Percentiles rank a stretch among this genome's conserved stretches.
phyloP scores from a whole-genome alignment of 352 stramenopile species.

The Elongisporangium prolatum region DNA sequence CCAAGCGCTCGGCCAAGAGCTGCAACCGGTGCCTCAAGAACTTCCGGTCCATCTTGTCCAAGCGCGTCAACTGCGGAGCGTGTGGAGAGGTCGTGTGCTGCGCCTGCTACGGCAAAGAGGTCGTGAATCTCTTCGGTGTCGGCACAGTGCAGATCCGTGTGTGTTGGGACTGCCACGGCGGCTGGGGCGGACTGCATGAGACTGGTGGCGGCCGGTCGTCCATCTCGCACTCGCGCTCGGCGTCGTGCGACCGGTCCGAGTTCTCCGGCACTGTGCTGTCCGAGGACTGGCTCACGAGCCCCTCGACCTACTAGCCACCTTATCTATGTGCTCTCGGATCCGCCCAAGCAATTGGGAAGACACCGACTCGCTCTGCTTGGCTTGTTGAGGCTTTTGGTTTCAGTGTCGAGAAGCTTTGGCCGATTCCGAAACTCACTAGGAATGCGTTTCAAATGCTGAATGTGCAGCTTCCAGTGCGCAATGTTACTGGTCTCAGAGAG shows the following conservation, averaged over 20 bases:
- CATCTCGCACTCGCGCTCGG: background rate
- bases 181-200: background rate
- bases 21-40: slow-evolving; percentile 28
- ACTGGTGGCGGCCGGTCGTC: background rate
- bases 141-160: slow-evolving; percentile 36
- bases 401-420: too few species aligned
- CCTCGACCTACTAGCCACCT: background rate
- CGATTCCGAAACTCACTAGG: too few species aligned
- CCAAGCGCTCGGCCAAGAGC: slow-evolving; percentile 19
- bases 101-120: slow-evolving; percentile 29
- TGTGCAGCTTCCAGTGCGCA: too few species aligned
- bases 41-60: slow-evolving; percentile 31
- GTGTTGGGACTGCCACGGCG: slow-evolving; percentile 9
- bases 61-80: slow-evolving; percentile 32
- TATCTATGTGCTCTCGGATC: background rate
- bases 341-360: background rate
- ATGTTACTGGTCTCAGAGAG: too few species aligned
- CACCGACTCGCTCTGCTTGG: background rate
- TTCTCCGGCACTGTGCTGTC: background rate
- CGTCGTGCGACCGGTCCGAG: background rate
- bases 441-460: too few species aligned
- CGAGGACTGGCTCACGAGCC: background rate
- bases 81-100: slow-evolving; percentile 33
- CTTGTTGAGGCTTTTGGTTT: too few species aligned
- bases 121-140: slow-evolving; percentile 30